A percentile compares a stretch with the other conserved stretches of the same genome.
Evolutionary conservation across 306 rosid genomes (phyloP).

Genomic region (Astragalus glycyphyllos): DNA sequence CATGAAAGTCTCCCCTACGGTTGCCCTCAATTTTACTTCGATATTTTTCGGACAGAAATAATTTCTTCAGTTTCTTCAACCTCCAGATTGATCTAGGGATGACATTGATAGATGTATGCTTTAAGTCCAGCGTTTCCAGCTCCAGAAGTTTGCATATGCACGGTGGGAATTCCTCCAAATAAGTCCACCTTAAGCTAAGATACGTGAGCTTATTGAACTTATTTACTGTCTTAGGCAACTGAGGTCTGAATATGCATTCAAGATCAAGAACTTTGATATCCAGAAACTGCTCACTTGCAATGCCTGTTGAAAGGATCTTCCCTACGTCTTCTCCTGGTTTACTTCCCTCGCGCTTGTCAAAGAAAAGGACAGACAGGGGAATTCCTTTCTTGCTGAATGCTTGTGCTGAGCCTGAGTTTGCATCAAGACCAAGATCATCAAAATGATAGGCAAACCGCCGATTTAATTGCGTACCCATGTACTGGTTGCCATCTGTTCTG

Average conservation of each 20-base stretch:
- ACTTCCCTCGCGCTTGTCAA: conserved; percentile 47
- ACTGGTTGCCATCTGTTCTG: conserved; percentile 4
- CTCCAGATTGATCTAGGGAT: conserved; percentile 51
- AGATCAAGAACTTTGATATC: conserved; percentile 41
- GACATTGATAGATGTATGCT: conserved; percentile 42
- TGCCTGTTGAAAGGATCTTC: conserved; percentile 31
- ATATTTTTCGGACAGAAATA: conserved; percentile 38
- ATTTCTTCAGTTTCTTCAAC: conserved; percentile 39
- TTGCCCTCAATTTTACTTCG: conserved; percentile 36
- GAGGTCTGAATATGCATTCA: conserved; percentile 48
- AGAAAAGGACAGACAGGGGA: conserved; percentile 40
- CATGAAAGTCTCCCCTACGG: conserved; percentile 6
- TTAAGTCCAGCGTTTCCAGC: conserved; percentile 51
- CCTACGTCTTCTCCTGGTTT: conserved; percentile 46
- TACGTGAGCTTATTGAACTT: conserved; percentile 39
- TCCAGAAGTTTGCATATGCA: conserved; percentile 40
- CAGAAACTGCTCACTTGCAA: conserved; percentile 36
- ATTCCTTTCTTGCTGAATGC: conserved; percentile 15
- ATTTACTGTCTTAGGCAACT: conserved; percentile 37
- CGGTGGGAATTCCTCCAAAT: conserved; percentile 40
- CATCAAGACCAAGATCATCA: conserved; percentile 18
- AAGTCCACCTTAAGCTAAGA: conserved; percentile 51
- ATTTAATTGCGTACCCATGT: conserved; percentile 1
- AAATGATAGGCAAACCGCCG: conserved; percentile 33
- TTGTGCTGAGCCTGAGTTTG: neutral